Evolutionary conservation across 2,329 filamentous ascomycete genomes (phyloP).

Genomic region (Leptographium procerum): DNA sequence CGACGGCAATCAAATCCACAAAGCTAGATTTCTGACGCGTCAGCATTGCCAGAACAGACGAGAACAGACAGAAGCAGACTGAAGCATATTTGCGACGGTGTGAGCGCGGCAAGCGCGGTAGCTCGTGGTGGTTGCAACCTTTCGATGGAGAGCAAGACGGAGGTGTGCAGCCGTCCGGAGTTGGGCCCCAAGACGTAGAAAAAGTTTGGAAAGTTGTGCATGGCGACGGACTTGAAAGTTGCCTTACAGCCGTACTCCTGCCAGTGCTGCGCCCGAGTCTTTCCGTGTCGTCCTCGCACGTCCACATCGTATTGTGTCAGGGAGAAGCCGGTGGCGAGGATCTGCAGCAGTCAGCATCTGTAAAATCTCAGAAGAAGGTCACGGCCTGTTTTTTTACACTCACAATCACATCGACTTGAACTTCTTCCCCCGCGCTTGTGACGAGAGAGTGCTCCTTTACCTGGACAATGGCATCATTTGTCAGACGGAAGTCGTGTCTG

Average conservation of each 20-base stretch:
- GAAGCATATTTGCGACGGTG: too few relatives aligned
- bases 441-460: not conserved
- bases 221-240: not conserved
- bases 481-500: not conserved
- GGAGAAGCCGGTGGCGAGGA: not conserved
- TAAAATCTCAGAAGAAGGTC: too few relatives aligned
- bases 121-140: too few relatives aligned
- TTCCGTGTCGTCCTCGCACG: not conserved
- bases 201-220: not conserved
- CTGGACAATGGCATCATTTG: not conserved
- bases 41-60: too few relatives aligned
- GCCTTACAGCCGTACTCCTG: not conserved
- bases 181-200: not conserved
- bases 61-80: too few relatives aligned
- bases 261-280: not conserved
- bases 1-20: not conserved
- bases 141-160: not conserved
- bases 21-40: not conserved
- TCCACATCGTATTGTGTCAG: not conserved
- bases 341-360: not conserved
- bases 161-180: not conserved
- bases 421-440: not conserved
- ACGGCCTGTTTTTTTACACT: too few relatives aligned
- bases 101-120: too few relatives aligned
- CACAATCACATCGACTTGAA: not conserved